These are phyloP conservation scores for Peziza echinospora DNA, from an alignment of 495 filamentous ascomycete species.

Conservation along the genomic window DNA sequence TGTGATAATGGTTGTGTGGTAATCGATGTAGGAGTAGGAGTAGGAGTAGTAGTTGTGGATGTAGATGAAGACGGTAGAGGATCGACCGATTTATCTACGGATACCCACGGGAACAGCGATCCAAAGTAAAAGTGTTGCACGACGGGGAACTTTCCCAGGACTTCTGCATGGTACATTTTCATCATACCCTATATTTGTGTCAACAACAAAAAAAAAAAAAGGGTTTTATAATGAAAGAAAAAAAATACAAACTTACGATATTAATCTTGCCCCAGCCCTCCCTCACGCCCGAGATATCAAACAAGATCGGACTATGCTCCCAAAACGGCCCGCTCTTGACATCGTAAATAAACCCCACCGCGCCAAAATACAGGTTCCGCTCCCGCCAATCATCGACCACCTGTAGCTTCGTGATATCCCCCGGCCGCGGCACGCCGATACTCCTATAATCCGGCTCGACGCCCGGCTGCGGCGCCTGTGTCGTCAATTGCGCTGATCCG, in stretches of 20 bases:
- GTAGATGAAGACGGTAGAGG: too few relatives aligned
- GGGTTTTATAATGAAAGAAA: neutral
- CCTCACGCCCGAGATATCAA: slow-evolving; percentile 75
- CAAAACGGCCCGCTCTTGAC: slow-evolving; percentile 95
- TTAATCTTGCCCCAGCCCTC: slow-evolving; percentile 97
- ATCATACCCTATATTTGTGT: slow-evolving; percentile 40
- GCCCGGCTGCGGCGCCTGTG: slow-evolving; percentile 39
- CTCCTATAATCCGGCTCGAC: slow-evolving; percentile 40
- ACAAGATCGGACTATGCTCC: slow-evolving; percentile 92
- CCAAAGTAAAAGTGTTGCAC: slow-evolving; percentile 98
- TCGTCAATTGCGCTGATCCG: slow-evolving; percentile 65
- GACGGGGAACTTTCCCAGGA: slow-evolving; percentile 81
- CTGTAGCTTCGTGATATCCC: slow-evolving; percentile 39
- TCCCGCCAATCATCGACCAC: slow-evolving; percentile 46
- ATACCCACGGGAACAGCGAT: slow-evolving; percentile 21
- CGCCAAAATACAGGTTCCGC: slow-evolving; percentile 86
- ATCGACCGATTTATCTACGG: too few relatives aligned
- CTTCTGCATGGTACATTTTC: slow-evolving; percentile 86
- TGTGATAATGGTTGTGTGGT: too few relatives aligned
- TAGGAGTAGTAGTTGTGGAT: too few relatives aligned
- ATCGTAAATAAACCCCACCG: slow-evolving; percentile 95
- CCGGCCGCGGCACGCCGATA: slow-evolving; percentile 44
- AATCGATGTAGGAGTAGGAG: too few relatives aligned
- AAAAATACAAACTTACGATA: slow-evolving; percentile 34
- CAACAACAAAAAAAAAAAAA: too few relatives aligned